These are phyloP conservation scores for Isoetes taiwanensis DNA, from an alignment of 75 land plant genomes.

Conservation along the genomic window DNA sequence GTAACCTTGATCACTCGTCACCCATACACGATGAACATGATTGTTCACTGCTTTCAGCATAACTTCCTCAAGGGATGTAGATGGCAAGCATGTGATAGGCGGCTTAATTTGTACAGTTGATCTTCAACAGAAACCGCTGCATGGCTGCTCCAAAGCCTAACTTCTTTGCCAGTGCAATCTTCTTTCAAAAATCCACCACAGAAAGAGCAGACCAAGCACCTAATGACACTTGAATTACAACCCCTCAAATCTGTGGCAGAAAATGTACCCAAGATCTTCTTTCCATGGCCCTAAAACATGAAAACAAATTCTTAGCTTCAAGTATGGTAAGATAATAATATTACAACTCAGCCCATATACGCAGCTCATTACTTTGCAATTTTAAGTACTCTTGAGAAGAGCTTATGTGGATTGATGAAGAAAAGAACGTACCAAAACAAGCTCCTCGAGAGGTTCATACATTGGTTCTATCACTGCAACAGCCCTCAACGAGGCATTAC, in stretches of 20 bases:
- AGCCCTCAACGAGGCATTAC: conserved; percentile 43
- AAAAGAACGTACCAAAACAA: background rate
- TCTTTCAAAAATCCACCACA: conserved; percentile 38
- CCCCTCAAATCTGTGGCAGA: conserved; percentile 75
- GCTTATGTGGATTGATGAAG: no score
- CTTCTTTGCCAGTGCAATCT: conserved; percentile 14
- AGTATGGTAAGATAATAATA: no score
- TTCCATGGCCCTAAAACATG: conserved; percentile 71
- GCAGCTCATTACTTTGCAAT: no score
- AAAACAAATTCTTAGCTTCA: no score
- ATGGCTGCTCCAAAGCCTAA: conserved; percentile 13
- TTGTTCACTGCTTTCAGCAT: conserved; percentile 36
- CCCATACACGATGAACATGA: conserved; percentile 83
- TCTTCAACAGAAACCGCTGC: no score
- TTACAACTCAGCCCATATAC: no score
- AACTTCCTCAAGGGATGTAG: conserved; percentile 35
- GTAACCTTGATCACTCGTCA: conserved; percentile 35
- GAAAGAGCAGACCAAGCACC: conserved; percentile 33
- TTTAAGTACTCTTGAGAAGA: no score
- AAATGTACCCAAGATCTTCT: conserved; percentile 55
- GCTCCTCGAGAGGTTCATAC: conserved; percentile 8
- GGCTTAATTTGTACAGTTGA: no score
- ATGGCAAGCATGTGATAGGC: conserved; percentile 35
- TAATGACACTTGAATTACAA: conserved; percentile 40
- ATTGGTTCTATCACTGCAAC: conserved; percentile 56